Evolutionary conservation across 371 early-diverging fungal genomes (phyloP), one percentile per base, ranked within the genome.

Genomic region (Rhizopus arrhizus): DNA sequence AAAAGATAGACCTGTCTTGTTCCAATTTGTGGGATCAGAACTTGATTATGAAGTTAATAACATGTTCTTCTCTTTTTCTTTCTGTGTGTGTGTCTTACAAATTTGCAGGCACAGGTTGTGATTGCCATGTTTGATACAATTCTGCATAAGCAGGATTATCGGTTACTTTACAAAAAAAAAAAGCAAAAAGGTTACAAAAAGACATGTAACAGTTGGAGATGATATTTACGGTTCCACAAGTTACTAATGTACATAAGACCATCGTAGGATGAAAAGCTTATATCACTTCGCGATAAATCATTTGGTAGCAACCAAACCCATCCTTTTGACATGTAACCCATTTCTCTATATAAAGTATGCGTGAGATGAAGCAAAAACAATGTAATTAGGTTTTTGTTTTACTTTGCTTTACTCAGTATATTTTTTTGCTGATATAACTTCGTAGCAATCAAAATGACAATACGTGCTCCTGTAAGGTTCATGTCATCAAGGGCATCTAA

Each of bases 221-320:
- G 46, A 36, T 40, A 65, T 70, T 62, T 74, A 74, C 78, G 56
- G 43, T 77, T 62, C 78, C 78, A 77, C 65, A 74, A 62, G 22
- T 73, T 74, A 61, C 70, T 74, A 59, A 77, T 72, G 53, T 74
- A 72, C 78, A 77, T 77, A 65, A 77, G 75, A 33, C 78, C 78
- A 47, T 77, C 65, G 50, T 74, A 77, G 15, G 55, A 43, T 15
- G 47, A 55, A 41, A 70, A 62, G 16, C 47, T 54, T 3, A 60
- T 34, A 9, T 51, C 22, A 1, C 49, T 58, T 31, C 38, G 47
- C 0, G n/a, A n/a, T 43, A 74, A 57, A 50, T 77, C 70, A 34
- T 77, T 72, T 33, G 74, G 68, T 7, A 74, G 22, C 46, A 77
- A 70, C 78, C 78, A 77, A 8, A 59, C 74, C 78, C 78, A 77